Evolutionary conservation across 768 basidiomycete genomes (phyloP).

Genomic region (Coprinopsis marcescibilis): DNA sequence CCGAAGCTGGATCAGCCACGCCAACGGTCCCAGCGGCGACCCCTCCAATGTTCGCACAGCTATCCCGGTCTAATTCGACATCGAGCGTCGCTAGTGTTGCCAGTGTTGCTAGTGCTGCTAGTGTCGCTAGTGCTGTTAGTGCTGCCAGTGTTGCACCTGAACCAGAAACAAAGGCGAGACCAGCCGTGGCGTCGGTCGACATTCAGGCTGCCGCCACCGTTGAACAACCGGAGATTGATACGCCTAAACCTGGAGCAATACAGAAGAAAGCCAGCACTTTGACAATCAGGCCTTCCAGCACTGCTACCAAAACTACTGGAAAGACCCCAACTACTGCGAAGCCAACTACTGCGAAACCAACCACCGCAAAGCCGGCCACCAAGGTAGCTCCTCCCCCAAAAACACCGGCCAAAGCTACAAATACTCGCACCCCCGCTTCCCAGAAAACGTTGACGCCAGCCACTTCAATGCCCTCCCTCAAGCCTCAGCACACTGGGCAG

Average conservation of each 20-base stretch:
- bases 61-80: neutral
- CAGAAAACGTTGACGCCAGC: conserved; percentile 17
- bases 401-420: conserved; percentile 20
- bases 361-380: conserved; percentile 6
- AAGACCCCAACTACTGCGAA: conserved; percentile 19
- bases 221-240: conserved; percentile 6
- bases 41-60: neutral
- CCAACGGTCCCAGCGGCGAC: neutral
- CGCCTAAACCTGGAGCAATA: conserved; percentile 4
- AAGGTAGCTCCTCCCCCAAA: conserved; percentile 16
- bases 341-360: conserved; percentile 13
- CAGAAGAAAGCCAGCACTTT: conserved; percentile 11
- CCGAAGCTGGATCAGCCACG: neutral
- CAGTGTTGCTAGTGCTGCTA: neutral
- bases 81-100: neutral
- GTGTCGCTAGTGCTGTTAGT: no score
- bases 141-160: no score
- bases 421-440: conserved; percentile 18
- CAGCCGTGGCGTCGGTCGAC: conserved; percentile 4
- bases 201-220: neutral
- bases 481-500: conserved; percentile 30
- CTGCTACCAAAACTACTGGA: neutral
- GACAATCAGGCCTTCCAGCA: conserved; percentile 13
- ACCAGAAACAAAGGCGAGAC: neutral
- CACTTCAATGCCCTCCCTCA: conserved; percentile 22